phyloP scores from a whole-genome alignment of 805 yeast genomes.

The Pachysolen tannophilus region DNA sequence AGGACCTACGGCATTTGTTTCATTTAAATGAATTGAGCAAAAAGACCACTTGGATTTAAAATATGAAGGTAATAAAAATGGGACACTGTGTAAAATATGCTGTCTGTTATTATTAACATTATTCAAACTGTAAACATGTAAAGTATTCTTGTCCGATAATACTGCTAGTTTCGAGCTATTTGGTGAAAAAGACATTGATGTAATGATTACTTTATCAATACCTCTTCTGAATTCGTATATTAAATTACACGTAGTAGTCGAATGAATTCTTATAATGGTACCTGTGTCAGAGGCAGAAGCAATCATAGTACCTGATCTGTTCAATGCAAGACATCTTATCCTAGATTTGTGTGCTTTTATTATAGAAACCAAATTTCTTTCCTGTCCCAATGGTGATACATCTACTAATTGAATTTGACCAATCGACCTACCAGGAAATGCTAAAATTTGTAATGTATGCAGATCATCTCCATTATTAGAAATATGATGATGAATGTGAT shows the following conservation, averaged over 20 bases:
- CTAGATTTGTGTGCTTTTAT: conserved; percentile 70
- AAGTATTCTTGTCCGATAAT: conserved; percentile 79
- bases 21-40: conserved; percentile 55
- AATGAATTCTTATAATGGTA: conserved; percentile 68
- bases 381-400: conserved; percentile 57
- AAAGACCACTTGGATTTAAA: conserved; percentile 86
- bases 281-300: conserved; percentile 84
- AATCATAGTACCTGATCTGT: conserved; percentile 54
- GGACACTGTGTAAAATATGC: conserved; percentile 58
- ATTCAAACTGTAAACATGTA: conserved; percentile 65
- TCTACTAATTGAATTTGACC: conserved; percentile 83
- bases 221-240: conserved; percentile 88
- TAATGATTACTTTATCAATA: conserved; percentile 72
- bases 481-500: too few species aligned
- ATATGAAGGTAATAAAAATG: conserved; percentile 60
- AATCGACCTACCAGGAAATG: conserved; percentile 65
- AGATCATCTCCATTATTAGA: neutral
- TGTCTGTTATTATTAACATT: conserved; percentile 32
- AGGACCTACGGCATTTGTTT: conserved; percentile 19
- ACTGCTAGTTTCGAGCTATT: conserved; percentile 73
- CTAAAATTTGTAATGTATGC: conserved; percentile 43
- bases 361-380: conserved; percentile 54
- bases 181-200: conserved; percentile 79
- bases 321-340: conserved; percentile 56
- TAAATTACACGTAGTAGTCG: conserved; percentile 58